Percentiles rank a stretch among this genome's conserved stretches.
These are phyloP conservation scores for Neoboletus subvelutipes DNA, from an alignment of 768 basidiomycete species.

Conservation along the genomic window DNA sequence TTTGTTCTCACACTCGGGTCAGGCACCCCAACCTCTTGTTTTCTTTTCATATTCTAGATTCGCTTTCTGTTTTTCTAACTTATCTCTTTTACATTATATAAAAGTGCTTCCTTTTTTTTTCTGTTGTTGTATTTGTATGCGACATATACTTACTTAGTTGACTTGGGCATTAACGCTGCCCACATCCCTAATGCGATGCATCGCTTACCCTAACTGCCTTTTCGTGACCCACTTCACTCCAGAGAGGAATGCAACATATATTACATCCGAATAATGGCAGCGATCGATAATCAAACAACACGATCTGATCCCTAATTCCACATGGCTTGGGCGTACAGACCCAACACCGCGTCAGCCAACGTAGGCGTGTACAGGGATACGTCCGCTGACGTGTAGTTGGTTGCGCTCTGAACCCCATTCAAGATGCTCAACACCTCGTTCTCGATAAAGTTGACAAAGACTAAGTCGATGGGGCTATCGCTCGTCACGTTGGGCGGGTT, in stretches of 20 bases:
- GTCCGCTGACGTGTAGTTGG: conserved; percentile 51
- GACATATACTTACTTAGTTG: neutral
- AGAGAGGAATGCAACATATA: neutral
- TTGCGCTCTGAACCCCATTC: conserved; percentile 52
- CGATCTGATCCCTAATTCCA: conserved; percentile 28
- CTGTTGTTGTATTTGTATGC: neutral
- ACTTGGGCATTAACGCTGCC: neutral
- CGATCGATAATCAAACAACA: neutral
- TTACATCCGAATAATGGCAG: neutral
- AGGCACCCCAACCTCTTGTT: neutral
- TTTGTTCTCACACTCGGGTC: neutral
- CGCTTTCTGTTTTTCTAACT: conserved; percentile 8
- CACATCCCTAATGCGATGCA: neutral
- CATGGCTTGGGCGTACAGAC: conserved; percentile 37
- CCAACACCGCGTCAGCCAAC: conserved; percentile 37
- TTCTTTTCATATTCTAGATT: neutral
- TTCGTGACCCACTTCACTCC: neutral
- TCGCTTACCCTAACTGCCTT: neutral
- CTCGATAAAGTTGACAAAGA: conserved; percentile 73
- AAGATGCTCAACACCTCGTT: conserved; percentile 49
- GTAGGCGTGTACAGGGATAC: conserved; percentile 54
- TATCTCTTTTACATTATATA: conserved; percentile 20
- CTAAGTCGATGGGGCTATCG: conserved; percentile 62
- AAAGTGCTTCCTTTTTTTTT: neutral
- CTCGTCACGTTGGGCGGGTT: conserved; percentile 48